Conservation (phyloP, 2,329 filamentous ascomycete species). For the Lojkania enalia region DNA sequence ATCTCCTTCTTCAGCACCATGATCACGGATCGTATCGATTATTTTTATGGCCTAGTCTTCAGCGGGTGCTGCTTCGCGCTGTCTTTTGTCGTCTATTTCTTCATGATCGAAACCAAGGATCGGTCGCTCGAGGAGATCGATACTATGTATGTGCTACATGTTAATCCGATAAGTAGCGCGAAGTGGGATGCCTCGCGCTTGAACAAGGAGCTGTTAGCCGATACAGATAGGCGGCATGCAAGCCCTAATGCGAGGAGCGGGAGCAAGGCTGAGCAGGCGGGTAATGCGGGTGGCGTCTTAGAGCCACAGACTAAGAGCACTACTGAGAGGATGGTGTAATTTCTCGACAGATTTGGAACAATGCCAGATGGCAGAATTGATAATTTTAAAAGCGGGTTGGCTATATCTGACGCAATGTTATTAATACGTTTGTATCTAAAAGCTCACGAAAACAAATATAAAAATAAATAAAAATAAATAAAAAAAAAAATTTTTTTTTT, state of each 20-base stretch:
- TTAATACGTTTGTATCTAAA: too few relatives aligned
- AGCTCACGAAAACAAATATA: too few relatives aligned
- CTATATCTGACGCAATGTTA: too few relatives aligned
- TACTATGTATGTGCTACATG: conserved; percentile 66
- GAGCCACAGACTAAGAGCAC: too few relatives aligned
- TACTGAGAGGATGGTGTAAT: too few relatives aligned
- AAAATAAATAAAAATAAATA: too few relatives aligned
- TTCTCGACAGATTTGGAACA: too few relatives aligned
- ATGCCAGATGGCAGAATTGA: too few relatives aligned
- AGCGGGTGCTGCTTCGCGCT: conserved; percentile 69
- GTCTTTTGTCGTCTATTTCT: conserved; percentile 72
- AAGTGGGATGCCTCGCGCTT: conserved; percentile 49
- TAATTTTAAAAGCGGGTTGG: too few relatives aligned
- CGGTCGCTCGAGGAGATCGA: conserved; percentile 79
- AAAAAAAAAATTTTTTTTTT: too few relatives aligned
- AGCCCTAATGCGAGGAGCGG: conserved; percentile 37
- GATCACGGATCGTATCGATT: conserved; percentile 71
- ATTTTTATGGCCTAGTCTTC: conserved; percentile 76
- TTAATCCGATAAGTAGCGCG: conserved; percentile 65
- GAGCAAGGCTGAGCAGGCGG: conserved; percentile 37
- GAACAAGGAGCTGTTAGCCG: conserved; percentile 37
- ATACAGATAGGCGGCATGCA: conserved; percentile 37
- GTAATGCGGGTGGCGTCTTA: conserved; percentile 2
- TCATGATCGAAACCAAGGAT: conserved; percentile 74
- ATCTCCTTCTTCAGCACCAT: conserved; percentile 76